These are phyloP conservation scores for Heliamphora pulchella DNA, from an alignment of 179 eudicot species.

Conservation along the genomic window DNA sequence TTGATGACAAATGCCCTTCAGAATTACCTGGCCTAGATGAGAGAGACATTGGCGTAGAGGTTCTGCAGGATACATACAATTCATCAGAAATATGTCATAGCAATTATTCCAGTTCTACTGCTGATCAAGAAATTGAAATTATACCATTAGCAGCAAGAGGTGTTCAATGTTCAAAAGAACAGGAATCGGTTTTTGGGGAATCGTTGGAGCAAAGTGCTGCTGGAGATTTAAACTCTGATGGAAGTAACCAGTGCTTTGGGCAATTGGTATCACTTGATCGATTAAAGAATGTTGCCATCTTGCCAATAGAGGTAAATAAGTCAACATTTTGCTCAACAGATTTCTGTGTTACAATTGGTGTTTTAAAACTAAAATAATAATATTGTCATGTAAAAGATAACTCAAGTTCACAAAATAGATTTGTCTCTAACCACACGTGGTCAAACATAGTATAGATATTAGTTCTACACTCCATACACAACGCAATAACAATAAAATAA, in stretches of 20 bases:
- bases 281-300: constrained; percentile 20
- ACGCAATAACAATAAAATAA: no score
- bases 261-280: constrained; percentile 18
- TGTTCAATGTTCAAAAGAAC: constrained; percentile 22
- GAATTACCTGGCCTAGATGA: constrained; percentile 23
- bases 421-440: no score
- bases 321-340: neutral
- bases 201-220: constrained; percentile 18
- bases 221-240: constrained; percentile 3
- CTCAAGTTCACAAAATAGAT: no score
- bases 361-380: no score
- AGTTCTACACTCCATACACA: no score
- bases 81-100: constrained; percentile 25
- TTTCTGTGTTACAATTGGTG: neutral
- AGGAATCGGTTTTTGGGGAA: constrained; percentile 23
- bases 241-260: constrained; percentile 17
- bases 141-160: constrained; percentile 22
- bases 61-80: constrained; percentile 31
- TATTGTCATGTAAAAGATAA: no score
- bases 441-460: no score
- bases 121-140: constrained; percentile 27
- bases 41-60: constrained; percentile 26
- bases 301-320: constrained; percentile 49
- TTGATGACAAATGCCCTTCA: constrained; percentile 22
- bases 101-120: constrained; percentile 20